Conservation (phyloP, 1,284 basidiomycete genomes). For the Papiliotrema terrestris region DNA sequence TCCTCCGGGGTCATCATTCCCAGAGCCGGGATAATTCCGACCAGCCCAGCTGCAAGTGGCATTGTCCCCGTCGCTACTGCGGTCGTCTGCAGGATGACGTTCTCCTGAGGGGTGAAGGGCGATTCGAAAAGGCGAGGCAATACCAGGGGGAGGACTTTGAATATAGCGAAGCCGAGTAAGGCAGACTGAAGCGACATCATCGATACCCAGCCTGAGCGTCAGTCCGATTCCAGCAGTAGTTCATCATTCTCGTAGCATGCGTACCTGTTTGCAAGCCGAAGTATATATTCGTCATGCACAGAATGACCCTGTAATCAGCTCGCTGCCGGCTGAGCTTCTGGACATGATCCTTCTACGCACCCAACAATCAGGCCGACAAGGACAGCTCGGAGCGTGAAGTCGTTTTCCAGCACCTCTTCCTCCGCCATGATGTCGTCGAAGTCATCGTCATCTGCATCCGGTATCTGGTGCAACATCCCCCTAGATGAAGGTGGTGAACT, state of each 20-base stretch:
- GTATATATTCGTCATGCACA: constrained; percentile 50
- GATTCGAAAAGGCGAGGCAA: constrained; percentile 53
- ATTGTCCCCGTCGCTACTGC: constrained; percentile 82
- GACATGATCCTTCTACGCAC: constrained; percentile 8
- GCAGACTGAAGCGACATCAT: constrained; percentile 93
- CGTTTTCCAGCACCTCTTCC: constrained; percentile 30
- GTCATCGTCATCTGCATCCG: constrained; percentile 17
- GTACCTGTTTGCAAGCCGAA: constrained; percentile 48
- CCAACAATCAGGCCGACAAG: constrained; percentile 45
- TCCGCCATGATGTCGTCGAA: constrained; percentile 14
- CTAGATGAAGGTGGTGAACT: constrained; percentile 21
- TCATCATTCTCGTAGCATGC: neutral
- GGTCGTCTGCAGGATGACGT: constrained; percentile 90
- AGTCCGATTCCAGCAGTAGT: neutral
- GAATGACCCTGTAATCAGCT: constrained; percentile 19
- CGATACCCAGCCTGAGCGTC: constrained; percentile 46
- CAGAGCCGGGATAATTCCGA: constrained; percentile 89
- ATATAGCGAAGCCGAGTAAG: constrained; percentile 83
- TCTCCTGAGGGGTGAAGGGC: constrained; percentile 78
- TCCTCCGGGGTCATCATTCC: constrained; percentile 67
- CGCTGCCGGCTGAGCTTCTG: neutral
- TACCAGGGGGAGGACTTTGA: constrained; percentile 55
- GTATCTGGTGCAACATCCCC: constrained; percentile 15
- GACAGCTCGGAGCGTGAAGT: constrained; percentile 47
- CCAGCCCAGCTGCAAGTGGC: constrained; percentile 90